Percentiles rank a stretch among this genome's conserved stretches.
Conservation (phyloP, 495 filamentous ascomycete species). For the Friedmanniomyces simplex region DNA sequence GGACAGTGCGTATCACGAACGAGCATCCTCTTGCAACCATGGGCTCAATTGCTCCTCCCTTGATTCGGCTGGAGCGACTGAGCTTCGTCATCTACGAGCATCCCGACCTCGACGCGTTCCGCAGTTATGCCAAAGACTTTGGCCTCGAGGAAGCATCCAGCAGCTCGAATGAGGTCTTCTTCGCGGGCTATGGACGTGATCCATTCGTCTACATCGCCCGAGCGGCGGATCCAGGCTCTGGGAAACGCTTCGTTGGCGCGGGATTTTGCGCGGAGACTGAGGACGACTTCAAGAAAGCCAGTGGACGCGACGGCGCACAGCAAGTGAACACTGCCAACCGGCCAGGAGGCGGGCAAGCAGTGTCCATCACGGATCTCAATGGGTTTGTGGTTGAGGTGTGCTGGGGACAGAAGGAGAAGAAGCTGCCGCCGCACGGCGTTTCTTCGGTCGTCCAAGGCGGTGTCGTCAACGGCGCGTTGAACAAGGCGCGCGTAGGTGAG, state of each 20-base stretch:
- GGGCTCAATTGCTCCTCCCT: not conserved
- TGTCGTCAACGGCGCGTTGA: not conserved
- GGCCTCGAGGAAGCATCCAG: not conserved
- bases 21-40: not conserved
- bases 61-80: not conserved
- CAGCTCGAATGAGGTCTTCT: not conserved
- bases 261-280: not conserved
- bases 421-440: not conserved
- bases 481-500: not conserved
- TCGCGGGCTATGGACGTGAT: not conserved
- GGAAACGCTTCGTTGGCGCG: not conserved
- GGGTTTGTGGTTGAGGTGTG: not conserved
- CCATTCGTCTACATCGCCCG: not conserved
- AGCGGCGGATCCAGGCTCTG: no score
- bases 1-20: no score
- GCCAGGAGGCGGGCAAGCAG: not conserved
- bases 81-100: constrained; percentile 2
- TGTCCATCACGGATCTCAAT: not conserved
- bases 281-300: not conserved
- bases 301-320: not conserved
- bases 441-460: not conserved
- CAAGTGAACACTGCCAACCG: not conserved
- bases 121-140: not conserved
- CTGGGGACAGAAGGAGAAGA: not conserved
- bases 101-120: not conserved